Evolutionary conservation across 306 rosid genomes (phyloP).

Genomic region (Vigna nakashimae): DNA sequence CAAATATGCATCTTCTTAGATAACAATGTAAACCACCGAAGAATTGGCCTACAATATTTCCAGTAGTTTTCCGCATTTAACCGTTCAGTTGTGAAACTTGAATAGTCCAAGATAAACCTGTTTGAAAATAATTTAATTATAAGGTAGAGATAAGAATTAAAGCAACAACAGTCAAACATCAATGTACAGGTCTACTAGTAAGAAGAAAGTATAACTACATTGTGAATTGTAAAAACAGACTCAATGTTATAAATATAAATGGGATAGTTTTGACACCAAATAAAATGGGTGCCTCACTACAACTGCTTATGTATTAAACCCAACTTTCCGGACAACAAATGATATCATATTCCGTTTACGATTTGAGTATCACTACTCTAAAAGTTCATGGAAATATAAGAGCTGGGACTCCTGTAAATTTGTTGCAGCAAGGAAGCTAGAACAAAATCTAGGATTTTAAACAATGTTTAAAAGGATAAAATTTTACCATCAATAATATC

Average conservation of each 20-base stretch:
- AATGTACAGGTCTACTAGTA: too few relatives aligned
- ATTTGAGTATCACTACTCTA: too few relatives aligned
- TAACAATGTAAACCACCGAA: slow-evolving; percentile 48
- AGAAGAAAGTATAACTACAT: background rate
- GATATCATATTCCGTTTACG: background rate
- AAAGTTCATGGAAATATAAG: too few relatives aligned
- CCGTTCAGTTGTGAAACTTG: slow-evolving; percentile 27
- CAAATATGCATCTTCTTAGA: slow-evolving; percentile 66
- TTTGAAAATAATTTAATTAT: slow-evolving; percentile 22
- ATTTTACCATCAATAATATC: too few relatives aligned
- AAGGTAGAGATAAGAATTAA: slow-evolving; percentile 18
- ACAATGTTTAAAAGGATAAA: too few relatives aligned
- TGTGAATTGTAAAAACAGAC: background rate
- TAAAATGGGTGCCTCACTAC: background rate
- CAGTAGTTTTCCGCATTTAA: slow-evolving; percentile 52
- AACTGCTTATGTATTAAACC: background rate
- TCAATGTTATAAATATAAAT: background rate
- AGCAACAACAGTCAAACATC: slow-evolving; percentile 11
- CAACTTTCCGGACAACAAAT: slow-evolving; percentile 8
- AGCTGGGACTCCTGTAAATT: too few relatives aligned
- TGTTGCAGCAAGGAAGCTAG: too few relatives aligned
- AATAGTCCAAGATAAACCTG: slow-evolving; percentile 28
- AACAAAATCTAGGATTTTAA: too few relatives aligned
- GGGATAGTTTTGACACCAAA: background rate
- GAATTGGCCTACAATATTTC: slow-evolving; percentile 35